These are phyloP conservation scores for Quercus suber DNA, from an alignment of 306 rosid species.

Conservation along the genomic window DNA sequence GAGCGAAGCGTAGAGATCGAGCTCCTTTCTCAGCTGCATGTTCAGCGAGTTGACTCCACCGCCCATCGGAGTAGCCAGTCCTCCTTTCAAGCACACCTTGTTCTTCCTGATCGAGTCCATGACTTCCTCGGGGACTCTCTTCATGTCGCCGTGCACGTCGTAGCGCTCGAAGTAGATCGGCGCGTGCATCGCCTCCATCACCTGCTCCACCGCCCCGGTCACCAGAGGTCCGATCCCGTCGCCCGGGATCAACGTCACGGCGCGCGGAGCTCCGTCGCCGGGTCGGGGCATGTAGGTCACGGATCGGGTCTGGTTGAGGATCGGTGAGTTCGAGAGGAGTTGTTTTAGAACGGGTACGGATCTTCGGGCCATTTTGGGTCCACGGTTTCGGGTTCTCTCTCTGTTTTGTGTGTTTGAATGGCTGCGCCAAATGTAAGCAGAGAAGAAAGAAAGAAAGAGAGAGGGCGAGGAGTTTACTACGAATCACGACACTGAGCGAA, in stretches of 20 bases:
- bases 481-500: too few species aligned
- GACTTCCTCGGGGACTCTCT: constrained; percentile 56
- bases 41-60: constrained; percentile 85
- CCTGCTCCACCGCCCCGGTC: constrained; percentile 75
- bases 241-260: constrained; percentile 76
- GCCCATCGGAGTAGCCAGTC: constrained; percentile 74
- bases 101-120: constrained; percentile 77
- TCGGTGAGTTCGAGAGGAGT: constrained; percentile 19
- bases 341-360: constrained; percentile 33
- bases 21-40: constrained; percentile 73
- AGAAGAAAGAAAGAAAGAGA: too few species aligned
- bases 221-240: constrained; percentile 82
- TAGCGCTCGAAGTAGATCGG: constrained; percentile 70
- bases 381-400: neutral
- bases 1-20: constrained; percentile 90
- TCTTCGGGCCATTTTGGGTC: constrained; percentile 50
- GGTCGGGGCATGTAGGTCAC: constrained; percentile 91
- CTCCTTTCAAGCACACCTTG: constrained; percentile 84
- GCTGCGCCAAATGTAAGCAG: neutral
- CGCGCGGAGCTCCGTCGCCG: constrained; percentile 70
- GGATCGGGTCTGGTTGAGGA: constrained; percentile 41
- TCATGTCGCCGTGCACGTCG: constrained; percentile 71
- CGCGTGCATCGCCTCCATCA: constrained; percentile 90
- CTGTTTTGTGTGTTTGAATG: neutral
- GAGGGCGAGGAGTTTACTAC: too few species aligned